These are phyloP conservation scores for Atkinsonella texensis DNA, from an alignment of 2,329 filamentous ascomycete genomes.

Conservation along the genomic window DNA sequence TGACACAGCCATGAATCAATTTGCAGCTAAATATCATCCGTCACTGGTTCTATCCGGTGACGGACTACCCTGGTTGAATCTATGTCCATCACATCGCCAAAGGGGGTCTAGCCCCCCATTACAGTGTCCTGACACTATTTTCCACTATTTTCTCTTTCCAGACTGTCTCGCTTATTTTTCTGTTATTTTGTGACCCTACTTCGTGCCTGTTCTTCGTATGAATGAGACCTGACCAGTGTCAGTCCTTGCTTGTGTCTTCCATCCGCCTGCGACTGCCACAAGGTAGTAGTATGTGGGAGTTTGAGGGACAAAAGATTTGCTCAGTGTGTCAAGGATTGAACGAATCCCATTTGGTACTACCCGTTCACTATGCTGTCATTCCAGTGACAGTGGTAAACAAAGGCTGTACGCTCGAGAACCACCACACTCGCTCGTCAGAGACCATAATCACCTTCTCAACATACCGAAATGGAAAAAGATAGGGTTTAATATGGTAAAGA, in stretches of 20 bases:
- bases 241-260: not conserved
- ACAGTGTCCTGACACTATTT: conserved; percentile 11
- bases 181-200: conserved; percentile 5
- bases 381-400: conserved; percentile 10
- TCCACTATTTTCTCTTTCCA: conserved; percentile 7
- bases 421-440: not conserved
- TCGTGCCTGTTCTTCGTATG: conserved; percentile 9
- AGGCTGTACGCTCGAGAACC: not conserved
- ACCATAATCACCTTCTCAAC: not conserved
- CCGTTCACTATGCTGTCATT: conserved; percentile 10
- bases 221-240: not conserved
- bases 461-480: not conserved
- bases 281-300: not conserved
- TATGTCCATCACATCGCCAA: conserved; percentile 23
- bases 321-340: not conserved
- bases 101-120: conserved; percentile 9
- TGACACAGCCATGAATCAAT: not conserved
- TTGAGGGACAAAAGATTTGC: not conserved
- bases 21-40: conserved; percentile 3
- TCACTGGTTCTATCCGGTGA: conserved; percentile 24
- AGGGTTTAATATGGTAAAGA: conserved; percentile 7
- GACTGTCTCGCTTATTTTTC: not conserved
- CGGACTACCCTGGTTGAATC: conserved; percentile 27
- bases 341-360: conserved; percentile 2
- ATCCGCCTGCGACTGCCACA: not conserved